Base-by-base conservation (phyloP, 805 yeast genomes). In the Candida mattraensis region DNA sequence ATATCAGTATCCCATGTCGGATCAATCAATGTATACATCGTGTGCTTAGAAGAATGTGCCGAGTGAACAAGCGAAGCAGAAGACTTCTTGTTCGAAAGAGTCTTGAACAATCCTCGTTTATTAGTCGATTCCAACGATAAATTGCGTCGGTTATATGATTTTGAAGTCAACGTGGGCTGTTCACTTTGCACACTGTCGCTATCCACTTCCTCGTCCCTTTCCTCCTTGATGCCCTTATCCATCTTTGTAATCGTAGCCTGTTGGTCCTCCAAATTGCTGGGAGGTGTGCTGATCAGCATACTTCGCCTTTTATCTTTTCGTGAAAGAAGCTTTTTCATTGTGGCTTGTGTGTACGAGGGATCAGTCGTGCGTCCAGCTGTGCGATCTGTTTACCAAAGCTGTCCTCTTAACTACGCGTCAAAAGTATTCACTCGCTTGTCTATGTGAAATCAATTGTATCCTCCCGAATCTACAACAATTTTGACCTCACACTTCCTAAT, bases 271-370 rank as follows among this genome's bases (percentile, higher is more conserved):
- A 33, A n/a, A n/a, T n/a, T n/a, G n/a, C n/a, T n/a, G n/a, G n/a
- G n/a, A n/a, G n/a, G n/a, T n/a, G n/a, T n/a, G 30, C 19, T 26
- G 24, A 9, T 21, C 22, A 13, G 23, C 9, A 50, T 19, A 28
- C 50, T 47, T 30, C 45, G 42, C 7, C 56, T 43, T 36, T 51
- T 54, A 14, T 58, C 63, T 16, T 47, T 53, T 24, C 60, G 46
- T 4, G 50, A 45, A 53, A 67, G 54, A 39, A 63, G 55, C 58
- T 64, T 64, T 43, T 50, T 56, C 58, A 58, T 51, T n/a, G n/a
- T n/a, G n/a, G n/a, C n/a, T n/a, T n/a, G n/a, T n/a, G n/a, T n/a
- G n/a, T n/a, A n/a, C n/a, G n/a, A n/a, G n/a, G n/a, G n/a, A n/a
- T n/a, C n/a, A n/a, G n/a, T n/a, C n/a, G n/a, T n/a, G n/a, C n/a